A percentile compares a stretch with the other conserved stretches of the same genome.
Conservation (phyloP, 2,329 filamentous ascomycete genomes). For the Aspergillus udagawae region DNA sequence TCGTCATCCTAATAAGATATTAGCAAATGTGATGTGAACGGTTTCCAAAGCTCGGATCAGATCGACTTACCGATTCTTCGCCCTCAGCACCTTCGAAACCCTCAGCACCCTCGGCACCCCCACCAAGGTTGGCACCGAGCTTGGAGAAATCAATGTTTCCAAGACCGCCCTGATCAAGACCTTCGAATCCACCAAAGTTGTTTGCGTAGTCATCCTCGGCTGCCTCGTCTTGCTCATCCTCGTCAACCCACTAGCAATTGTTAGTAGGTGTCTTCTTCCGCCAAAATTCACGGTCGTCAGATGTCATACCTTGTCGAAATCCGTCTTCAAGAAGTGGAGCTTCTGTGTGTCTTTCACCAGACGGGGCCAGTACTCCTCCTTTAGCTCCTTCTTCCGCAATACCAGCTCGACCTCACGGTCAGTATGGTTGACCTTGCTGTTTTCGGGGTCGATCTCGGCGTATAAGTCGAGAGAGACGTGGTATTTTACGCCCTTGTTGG, state of each 20-base stretch:
- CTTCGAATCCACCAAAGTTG: slow-evolving; percentile 49
- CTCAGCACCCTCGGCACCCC: slow-evolving; percentile 39
- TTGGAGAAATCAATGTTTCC: slow-evolving; percentile 93
- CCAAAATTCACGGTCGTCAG: background rate
- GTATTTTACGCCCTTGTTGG: slow-evolving; percentile 83
- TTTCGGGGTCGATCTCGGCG: slow-evolving; percentile 80
- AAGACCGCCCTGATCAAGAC: slow-evolving; percentile 61
- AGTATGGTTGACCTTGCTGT: slow-evolving; percentile 85
- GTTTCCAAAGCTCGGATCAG: background rate
- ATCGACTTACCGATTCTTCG: slow-evolving; percentile 40
- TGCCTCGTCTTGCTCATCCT: slow-evolving; percentile 94
- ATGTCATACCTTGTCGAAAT: slow-evolving; percentile 82
- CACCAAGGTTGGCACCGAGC: slow-evolving; percentile 60
- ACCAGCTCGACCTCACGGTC: slow-evolving; percentile 84
- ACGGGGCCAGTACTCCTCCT: slow-evolving; percentile 92
- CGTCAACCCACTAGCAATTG: slow-evolving; percentile 74
- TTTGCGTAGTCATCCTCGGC: slow-evolving; percentile 68
- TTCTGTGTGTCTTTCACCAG: slow-evolving; percentile 87
- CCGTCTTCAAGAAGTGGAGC: slow-evolving; percentile 93
- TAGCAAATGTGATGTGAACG: background rate
- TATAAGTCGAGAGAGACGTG: slow-evolving; percentile 82
- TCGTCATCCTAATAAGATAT: slow-evolving; percentile 59
- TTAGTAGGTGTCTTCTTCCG: slow-evolving; percentile 9
- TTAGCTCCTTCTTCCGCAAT: slow-evolving; percentile 94
- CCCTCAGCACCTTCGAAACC: slow-evolving; percentile 33